A percentile compares a stretch with the other conserved stretches of the same genome.
phyloP scores from a whole-genome alignment of 805 yeast species.

The Saccharomycopsis fermentans region DNA sequence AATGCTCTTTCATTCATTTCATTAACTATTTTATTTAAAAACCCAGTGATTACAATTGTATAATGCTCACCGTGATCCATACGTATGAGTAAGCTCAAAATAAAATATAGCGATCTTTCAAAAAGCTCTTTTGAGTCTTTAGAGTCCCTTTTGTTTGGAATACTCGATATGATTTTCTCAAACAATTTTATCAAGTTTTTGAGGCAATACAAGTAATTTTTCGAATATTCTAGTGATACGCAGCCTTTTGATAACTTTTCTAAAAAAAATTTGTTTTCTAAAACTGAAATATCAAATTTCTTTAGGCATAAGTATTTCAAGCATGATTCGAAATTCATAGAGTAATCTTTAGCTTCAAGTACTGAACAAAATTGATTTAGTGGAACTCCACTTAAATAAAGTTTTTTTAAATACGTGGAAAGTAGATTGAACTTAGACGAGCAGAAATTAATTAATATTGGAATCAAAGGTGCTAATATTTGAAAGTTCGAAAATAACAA shows the following conservation, averaged over 20 bases:
- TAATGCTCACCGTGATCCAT: background rate
- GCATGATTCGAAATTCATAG: background rate
- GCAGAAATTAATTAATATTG: conserved; percentile 3
- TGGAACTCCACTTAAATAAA: background rate
- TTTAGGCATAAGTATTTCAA: background rate
- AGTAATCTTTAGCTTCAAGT: background rate
- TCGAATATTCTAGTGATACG: background rate
- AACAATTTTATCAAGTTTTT: background rate
- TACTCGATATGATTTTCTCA: background rate
- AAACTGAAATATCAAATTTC: background rate
- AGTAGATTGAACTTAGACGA: background rate
- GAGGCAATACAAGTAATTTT: background rate
- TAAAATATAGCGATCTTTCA: background rate
- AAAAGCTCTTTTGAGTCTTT: background rate
- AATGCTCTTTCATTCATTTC: background rate
- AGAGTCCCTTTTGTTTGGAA: background rate
- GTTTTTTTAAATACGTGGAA: background rate
- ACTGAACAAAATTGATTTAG: background rate
- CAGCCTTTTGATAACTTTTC: background rate
- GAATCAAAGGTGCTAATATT: conserved; percentile 8
- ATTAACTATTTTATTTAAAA: background rate
- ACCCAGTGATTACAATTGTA: background rate
- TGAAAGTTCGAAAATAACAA: conserved; percentile 2
- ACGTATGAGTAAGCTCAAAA: background rate
- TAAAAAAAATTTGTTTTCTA: background rate